Evolutionary conservation across 2,329 filamentous ascomycete species (phyloP).

Genomic region (Aspergillus awamori): DNA sequence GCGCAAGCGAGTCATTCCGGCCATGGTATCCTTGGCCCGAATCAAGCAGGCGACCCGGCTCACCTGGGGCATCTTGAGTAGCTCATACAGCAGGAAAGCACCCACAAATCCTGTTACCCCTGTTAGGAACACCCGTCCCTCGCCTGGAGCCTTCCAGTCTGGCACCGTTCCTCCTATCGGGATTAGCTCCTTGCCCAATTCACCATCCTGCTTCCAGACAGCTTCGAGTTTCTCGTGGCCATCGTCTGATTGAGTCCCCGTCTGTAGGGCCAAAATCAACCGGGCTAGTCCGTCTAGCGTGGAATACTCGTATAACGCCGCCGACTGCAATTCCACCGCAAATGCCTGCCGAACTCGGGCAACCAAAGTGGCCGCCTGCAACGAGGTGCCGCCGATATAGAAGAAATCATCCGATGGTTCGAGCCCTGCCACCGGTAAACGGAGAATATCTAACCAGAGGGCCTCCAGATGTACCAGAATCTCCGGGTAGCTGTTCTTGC

Average conservation of each 20-base stretch:
- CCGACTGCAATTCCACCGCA: not conserved
- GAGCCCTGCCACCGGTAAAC: not conserved
- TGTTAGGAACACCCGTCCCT: too few relatives aligned
- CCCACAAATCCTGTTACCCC: not conserved
- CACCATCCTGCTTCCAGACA: not conserved
- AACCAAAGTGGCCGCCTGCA: not conserved
- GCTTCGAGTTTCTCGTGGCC: not conserved
- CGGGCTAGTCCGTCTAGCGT: not conserved
- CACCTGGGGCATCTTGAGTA: not conserved
- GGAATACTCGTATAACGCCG: not conserved
- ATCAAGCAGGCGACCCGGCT: not conserved
- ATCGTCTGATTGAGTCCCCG: not conserved
- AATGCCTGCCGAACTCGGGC: not conserved
- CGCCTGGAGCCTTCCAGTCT: too few relatives aligned
- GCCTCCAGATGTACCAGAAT: not conserved
- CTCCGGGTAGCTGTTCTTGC: not conserved
- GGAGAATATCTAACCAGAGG: conserved; percentile 3
- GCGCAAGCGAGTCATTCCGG: not conserved
- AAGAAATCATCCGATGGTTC: not conserved
- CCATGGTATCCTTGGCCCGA: not conserved
- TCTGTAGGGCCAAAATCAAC: not conserved
- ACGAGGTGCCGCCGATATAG: not conserved
- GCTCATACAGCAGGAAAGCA: not conserved
- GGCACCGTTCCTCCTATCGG: too few relatives aligned
- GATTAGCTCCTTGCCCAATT: too few relatives aligned